These are phyloP conservation scores for Pseudogymnoascus verrucosus DNA, from an alignment of 2,329 filamentous ascomycete species.

Conservation along the genomic window DNA sequence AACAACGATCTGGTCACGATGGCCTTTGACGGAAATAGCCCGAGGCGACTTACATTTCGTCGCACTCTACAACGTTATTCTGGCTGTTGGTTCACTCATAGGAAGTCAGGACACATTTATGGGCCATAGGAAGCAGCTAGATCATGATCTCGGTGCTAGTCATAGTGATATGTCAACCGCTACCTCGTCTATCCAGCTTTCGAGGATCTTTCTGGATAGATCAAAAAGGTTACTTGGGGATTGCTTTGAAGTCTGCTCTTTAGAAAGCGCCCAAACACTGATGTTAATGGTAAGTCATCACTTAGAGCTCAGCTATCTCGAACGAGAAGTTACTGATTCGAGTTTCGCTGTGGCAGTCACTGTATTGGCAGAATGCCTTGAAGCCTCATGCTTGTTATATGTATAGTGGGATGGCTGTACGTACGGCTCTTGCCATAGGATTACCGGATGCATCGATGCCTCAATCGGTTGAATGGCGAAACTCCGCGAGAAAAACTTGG, in stretches of 20 bases:
- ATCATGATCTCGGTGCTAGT: not conserved
- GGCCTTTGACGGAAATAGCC: not conserved
- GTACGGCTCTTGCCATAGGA: slow-evolving; percentile 29
- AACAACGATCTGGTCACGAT: not conserved
- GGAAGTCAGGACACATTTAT: not conserved
- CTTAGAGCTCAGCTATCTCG: not conserved
- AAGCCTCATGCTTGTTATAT: slow-evolving; percentile 30
- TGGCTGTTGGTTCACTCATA: not conserved
- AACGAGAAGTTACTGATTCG: not conserved
- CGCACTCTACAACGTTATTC: not conserved
- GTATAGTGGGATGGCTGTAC: slow-evolving; percentile 30
- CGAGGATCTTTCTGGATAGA: not conserved
- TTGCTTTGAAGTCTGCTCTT: not conserved
- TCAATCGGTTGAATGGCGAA: not conserved
- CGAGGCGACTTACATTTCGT: not conserved
- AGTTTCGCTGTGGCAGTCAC: slow-evolving; percentile 13
- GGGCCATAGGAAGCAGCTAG: not conserved
- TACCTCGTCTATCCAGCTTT: not conserved
- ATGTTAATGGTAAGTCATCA: not conserved
- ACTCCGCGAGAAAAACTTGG: not conserved
- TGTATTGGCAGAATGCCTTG: slow-evolving; percentile 29
- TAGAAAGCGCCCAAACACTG: not conserved
- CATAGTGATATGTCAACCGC: not conserved
- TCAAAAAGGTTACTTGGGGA: not conserved
- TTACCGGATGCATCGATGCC: slow-evolving; percentile 18